Evolutionary conservation across 106 monocot genomes (phyloP).

Genomic region (Dendrobium chrysotoxum): DNA sequence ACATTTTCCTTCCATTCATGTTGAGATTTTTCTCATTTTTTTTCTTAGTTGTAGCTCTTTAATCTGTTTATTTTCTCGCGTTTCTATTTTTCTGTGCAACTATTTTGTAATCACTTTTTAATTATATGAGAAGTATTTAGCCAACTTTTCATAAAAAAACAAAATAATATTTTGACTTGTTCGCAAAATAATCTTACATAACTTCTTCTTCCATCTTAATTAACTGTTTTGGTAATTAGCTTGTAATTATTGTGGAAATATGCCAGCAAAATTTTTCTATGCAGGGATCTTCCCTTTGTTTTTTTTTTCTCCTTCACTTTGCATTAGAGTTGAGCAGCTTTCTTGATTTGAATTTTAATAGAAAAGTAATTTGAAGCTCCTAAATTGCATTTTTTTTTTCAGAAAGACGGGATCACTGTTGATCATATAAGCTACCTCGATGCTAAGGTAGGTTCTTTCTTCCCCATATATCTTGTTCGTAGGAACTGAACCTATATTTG

Average conservation of each 20-base stretch:
- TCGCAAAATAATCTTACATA: background rate
- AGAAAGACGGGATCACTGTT: constrained; percentile 76
- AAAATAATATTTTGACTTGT: too few relatives aligned
- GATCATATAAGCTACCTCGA: constrained; percentile 82
- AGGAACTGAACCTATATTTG: background rate
- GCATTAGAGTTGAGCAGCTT: background rate
- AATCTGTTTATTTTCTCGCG: background rate
- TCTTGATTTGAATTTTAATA: background rate
- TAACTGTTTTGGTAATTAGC: background rate
- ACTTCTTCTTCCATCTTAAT: background rate
- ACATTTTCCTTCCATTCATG: too few relatives aligned
- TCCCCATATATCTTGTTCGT: background rate
- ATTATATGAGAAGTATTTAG: background rate
- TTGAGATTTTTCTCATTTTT: too few relatives aligned
- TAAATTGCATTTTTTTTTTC: constrained; percentile 1
- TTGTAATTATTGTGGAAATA: background rate
- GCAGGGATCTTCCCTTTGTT: background rate
- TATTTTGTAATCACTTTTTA: background rate
- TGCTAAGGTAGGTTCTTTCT: constrained; percentile 58
- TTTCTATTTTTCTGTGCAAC: background rate
- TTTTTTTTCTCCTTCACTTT: background rate
- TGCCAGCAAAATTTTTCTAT: background rate
- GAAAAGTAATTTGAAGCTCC: background rate
- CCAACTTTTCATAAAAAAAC: background rate
- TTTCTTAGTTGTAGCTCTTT: background rate